Conservation (phyloP, 805 yeast genomes). For the Lachancea sp. region DNA sequence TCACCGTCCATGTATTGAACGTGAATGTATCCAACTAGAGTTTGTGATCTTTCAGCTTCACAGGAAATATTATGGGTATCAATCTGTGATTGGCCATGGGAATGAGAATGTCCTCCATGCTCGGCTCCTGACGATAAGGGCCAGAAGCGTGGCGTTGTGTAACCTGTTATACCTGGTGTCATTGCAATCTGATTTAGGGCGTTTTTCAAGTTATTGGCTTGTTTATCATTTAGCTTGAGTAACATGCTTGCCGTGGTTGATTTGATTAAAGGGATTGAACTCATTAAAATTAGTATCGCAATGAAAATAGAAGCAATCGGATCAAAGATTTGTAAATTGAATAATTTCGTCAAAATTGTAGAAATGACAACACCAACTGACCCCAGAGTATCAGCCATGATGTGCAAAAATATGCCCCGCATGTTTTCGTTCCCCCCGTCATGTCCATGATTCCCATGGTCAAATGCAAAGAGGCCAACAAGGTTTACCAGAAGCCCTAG, state of each 20-base stretch:
- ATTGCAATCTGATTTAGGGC: constrained; percentile 61
- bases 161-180: constrained; percentile 75
- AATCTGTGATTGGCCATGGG: constrained; percentile 36
- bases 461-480: constrained; percentile 91
- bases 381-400: constrained; percentile 92
- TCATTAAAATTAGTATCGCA: constrained; percentile 68
- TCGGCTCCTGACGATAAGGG: constrained; percentile 38
- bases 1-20: constrained; percentile 66
- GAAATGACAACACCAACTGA: constrained; percentile 96
- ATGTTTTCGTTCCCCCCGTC: constrained; percentile 54
- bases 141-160: constrained; percentile 91
- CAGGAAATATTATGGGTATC: constrained; percentile 27
- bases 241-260: constrained; percentile 72
- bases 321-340: constrained; percentile 71
- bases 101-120: constrained; percentile 15
- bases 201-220: constrained; percentile 57
- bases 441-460: constrained; percentile 61
- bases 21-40: constrained; percentile 73
- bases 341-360: constrained; percentile 65
- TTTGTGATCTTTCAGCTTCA: constrained; percentile 23
- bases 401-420: constrained; percentile 91
- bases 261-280: constrained; percentile 77
- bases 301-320: constrained; percentile 88
- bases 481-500: constrained; percentile 83
- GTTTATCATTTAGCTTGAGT: constrained; percentile 50